These are phyloP conservation scores for Globisporangium okanoganense DNA, from an alignment of 352 stramenopile genomes.

Conservation along the genomic window DNA sequence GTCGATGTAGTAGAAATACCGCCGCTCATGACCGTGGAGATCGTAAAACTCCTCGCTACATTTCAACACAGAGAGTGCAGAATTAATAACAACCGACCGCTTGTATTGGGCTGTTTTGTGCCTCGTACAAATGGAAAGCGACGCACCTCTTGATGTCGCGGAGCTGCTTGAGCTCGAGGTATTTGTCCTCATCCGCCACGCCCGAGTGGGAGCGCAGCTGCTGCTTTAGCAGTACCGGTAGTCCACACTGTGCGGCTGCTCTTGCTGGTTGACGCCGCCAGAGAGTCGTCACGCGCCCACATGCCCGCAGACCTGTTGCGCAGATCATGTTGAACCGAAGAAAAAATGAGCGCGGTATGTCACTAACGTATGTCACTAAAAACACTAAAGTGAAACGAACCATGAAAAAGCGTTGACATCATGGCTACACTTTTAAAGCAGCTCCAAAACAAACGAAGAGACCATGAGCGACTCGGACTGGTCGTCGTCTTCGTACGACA, in stretches of 20 bases:
- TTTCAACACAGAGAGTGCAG: background rate
- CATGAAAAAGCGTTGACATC: background rate
- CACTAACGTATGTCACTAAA: background rate
- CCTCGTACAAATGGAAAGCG: background rate
- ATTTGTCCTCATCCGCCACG: constrained; percentile 49
- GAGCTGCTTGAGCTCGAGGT: constrained; percentile 72
- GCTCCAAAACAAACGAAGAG: background rate
- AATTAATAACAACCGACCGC: no score
- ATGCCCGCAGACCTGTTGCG: background rate
- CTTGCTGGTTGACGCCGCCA: background rate
- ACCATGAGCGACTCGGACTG: constrained; percentile 7
- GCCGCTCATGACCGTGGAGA: constrained; percentile 42
- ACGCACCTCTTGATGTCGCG: constrained; percentile 77
- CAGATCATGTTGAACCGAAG: background rate
- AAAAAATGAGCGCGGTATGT: background rate
- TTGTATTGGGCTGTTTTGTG: no score
- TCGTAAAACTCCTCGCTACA: constrained; percentile 72
- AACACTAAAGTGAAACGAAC: background rate
- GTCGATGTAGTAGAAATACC: constrained; percentile 87
- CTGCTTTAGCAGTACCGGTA: background rate
- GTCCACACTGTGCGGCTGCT: background rate
- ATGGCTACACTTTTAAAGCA: background rate
- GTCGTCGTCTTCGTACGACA: constrained; percentile 21
- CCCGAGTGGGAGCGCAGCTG: background rate
- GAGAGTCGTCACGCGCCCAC: background rate